phyloP scores from a whole-genome alignment of 2,329 filamentous ascomycete genomes.

The Aspergillus sergii region DNA sequence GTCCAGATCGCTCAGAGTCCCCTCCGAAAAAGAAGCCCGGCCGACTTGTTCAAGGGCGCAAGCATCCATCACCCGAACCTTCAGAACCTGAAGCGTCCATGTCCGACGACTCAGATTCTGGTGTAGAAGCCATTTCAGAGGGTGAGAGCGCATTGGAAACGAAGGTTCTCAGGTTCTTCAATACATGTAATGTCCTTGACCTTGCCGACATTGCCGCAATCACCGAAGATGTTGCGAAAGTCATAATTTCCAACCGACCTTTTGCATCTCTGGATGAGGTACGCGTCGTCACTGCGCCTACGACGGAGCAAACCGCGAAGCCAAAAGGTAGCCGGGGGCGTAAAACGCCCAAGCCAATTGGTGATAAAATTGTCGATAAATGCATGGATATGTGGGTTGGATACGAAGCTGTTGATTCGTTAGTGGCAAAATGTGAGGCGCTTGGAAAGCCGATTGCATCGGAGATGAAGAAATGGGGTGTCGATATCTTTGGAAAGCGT shows the following conservation, averaged over 20 bases:
- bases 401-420: constrained; percentile 79
- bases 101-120: constrained; percentile 50
- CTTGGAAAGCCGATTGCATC: constrained; percentile 68
- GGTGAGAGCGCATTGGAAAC: constrained; percentile 48
- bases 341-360: constrained; percentile 58
- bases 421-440: constrained; percentile 74
- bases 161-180: constrained; percentile 78
- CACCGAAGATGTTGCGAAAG: constrained; percentile 67
- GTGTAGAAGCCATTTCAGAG: constrained; percentile 42
- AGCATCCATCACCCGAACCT: constrained; percentile 34
- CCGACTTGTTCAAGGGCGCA: constrained; percentile 55
- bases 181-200: constrained; percentile 73
- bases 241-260: constrained; percentile 73
- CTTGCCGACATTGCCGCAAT: constrained; percentile 80
- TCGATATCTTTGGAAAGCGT: constrained; percentile 65
- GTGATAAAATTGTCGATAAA: constrained; percentile 68
- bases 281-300: constrained; percentile 60
- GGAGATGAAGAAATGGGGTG: constrained; percentile 69
- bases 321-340: constrained; percentile 56
- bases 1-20: constrained; percentile 22
- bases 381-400: constrained; percentile 74
- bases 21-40: constrained; percentile 32
- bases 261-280: constrained; percentile 70
- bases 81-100: constrained; percentile 43
- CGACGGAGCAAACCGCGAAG: constrained; percentile 37